Evolutionary conservation across 2,329 filamentous ascomycete genomes (phyloP), one percentile per base, ranked within the genome.

Genomic region (Pseudovirgaria hyperparasitica): DNA sequence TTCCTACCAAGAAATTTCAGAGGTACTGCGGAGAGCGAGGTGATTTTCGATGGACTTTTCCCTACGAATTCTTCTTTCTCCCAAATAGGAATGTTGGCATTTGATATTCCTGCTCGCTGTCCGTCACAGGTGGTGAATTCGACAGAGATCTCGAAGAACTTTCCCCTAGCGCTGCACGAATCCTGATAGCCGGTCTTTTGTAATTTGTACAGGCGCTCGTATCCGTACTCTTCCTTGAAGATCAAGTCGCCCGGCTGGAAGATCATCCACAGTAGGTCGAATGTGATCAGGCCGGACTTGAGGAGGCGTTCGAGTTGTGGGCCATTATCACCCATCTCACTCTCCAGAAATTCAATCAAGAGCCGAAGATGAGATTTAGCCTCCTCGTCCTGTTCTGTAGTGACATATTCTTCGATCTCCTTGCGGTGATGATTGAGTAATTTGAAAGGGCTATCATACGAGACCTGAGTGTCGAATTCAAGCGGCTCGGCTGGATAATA

Each of bases 391-490:
- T 38, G 31, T 36, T 37, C 16, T 33, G 33, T 15, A 33, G 38
- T 18, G 30, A 32, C 22, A 39, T 39, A 19, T 40, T 34, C 15
- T 26, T 49, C 48, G 6, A 70, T 51, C 13, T 58, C 60, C 3
- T 44, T 38, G 9, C 51, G 51, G 35, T 66, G 58, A 32, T 68
- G 64, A 23, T 61, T 50, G 9, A 70, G 48, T n/a, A 63, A 45
- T 5, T 46, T 45, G 37, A 66, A 69, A 2, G 66, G 67, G 4
- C 57, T 54, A 11, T 48, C 47, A 34, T 68, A 50, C 15, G 38
- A 42, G 28, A 62, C 45, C 4, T 32, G 23, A 12, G 38, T 50
- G 22, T 45, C 48, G 30, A 55, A 48, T 20, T 51, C 34, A 8
- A 39, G 21, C 4, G 42, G 28, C 8, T 42, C 34, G 3, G 37